phyloP scores from a whole-genome alignment of 2,329 filamentous ascomycete genomes.

The Ploettnerulaceae sp. region DNA sequence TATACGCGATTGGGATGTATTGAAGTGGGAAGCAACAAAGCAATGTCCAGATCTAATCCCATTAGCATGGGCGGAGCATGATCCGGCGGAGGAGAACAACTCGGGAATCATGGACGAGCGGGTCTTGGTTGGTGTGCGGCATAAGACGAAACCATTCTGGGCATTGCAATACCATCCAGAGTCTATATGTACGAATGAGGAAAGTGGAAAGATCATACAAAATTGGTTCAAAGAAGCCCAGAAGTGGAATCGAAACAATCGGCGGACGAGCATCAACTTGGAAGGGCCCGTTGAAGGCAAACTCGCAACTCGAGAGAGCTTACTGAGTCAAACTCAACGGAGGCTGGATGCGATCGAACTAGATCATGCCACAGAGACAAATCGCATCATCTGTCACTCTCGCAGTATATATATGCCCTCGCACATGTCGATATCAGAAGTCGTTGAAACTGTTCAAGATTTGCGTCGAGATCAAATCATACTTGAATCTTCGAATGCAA shows the following conservation, averaged over 20 bases:
- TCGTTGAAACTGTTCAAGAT: conserved; percentile 43
- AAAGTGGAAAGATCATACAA: conserved; percentile 47
- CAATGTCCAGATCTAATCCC: conserved; percentile 28
- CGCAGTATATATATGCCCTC: conserved; percentile 41
- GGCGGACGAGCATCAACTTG: conserved; percentile 8
- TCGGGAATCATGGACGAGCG: conserved; percentile 30
- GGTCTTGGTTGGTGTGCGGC: conserved; percentile 58
- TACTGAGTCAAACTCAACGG: conserved; percentile 23
- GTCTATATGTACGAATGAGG: conserved; percentile 59
- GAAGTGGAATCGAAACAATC: conserved; percentile 38
- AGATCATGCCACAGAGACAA: not conserved
- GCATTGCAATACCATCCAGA: conserved; percentile 70
- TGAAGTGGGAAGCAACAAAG: conserved; percentile 24
- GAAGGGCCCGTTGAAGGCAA: conserved; percentile 20
- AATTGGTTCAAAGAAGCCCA: conserved; percentile 58
- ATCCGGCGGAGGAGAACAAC: conserved; percentile 21
- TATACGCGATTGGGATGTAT: conserved; percentile 20
- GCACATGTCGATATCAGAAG: conserved; percentile 46
- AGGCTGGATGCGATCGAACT: not conserved
- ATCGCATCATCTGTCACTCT: conserved; percentile 37
- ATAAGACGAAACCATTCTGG: conserved; percentile 57
- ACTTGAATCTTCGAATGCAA: conserved; percentile 55
- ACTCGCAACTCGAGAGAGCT: conserved; percentile 25
- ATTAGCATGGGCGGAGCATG: conserved; percentile 34
- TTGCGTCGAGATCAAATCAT: conserved; percentile 45